A percentile compares a stretch with the other conserved stretches of the same genome.
These are phyloP conservation scores for Crithidia thermophila DNA, from an alignment of 208 protist genomes.

Conservation along the genomic window DNA sequence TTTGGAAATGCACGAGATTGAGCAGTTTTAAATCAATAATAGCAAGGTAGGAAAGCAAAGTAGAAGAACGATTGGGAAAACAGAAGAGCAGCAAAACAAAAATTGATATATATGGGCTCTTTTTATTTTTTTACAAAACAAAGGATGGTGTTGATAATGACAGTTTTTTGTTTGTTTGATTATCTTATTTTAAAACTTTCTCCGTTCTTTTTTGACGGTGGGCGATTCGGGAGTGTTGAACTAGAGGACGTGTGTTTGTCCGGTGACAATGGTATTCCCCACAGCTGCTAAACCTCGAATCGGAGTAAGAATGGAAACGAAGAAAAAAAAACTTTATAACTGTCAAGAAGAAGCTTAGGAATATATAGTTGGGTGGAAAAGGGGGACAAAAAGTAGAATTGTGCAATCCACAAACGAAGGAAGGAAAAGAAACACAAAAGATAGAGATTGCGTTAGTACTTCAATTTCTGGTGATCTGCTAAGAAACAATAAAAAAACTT, in stretches of 20 bases:
- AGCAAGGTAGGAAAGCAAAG: too few species aligned
- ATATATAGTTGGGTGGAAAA: too few species aligned
- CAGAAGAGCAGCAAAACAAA: background rate
- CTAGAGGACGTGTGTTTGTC: slow-evolving; percentile 14
- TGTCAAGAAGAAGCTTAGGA: background rate
- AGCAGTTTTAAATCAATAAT: too few species aligned
- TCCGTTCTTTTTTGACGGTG: background rate
- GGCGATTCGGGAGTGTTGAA: background rate
- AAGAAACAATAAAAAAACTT: slow-evolving; percentile 3
- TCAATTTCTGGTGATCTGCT: too few species aligned
- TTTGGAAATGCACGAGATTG: background rate
- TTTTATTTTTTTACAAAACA: too few species aligned
- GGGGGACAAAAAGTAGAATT: background rate
- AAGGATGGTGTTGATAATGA: too few species aligned
- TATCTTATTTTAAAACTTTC: too few species aligned
- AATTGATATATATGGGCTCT: background rate
- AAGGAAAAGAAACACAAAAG: background rate
- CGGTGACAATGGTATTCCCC: slow-evolving; percentile 12
- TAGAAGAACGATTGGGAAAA: background rate
- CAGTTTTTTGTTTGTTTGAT: too few species aligned
- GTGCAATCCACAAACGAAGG: background rate
- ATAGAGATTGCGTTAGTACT: too few species aligned
- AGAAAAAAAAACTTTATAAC: background rate
- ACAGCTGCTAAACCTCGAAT: slow-evolving; percentile 12
- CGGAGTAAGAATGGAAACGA: slow-evolving; percentile 3